Evolutionary conservation across 345 rosid species (phyloP).

Genomic region (Capsella bursapastoris): DNA sequence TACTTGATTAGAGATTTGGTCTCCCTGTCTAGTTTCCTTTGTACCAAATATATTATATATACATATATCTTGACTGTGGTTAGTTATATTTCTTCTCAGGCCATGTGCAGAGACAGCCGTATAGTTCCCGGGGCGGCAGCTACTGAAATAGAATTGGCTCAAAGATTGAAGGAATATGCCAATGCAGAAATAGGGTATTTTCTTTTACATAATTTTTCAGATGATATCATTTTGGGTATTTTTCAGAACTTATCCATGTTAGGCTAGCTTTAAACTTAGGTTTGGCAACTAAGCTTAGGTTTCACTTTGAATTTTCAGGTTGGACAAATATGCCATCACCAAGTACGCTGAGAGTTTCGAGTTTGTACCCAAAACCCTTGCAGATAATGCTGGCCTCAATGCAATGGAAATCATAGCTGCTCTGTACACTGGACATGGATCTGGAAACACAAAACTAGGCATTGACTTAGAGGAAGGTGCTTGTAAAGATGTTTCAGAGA

Average conservation of each 20-base stretch:
- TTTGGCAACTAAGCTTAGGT: constrained; percentile 12
- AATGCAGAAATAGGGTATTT: constrained; percentile 89
- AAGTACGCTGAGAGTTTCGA: constrained; percentile 98
- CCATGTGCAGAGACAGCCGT: constrained; percentile 98
- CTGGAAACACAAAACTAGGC: constrained; percentile 87
- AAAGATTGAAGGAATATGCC: constrained; percentile 89
- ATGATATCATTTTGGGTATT: not conserved
- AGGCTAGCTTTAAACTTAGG: not conserved
- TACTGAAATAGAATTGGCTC: constrained; percentile 94
- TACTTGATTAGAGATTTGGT: not conserved
- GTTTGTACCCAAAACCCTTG: constrained; percentile 87
- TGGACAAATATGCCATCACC: constrained; percentile 94
- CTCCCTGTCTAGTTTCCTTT: constrained; percentile 1
- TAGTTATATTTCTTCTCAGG: constrained; percentile 52
- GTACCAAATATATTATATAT: constrained; percentile 7
- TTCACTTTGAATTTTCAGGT: constrained; percentile 44
- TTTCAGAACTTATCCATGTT: not conserved
- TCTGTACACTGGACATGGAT: constrained; percentile 87
- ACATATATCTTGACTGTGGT: not conserved
- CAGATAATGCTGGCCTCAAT: constrained; percentile 97
- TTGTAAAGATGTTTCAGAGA: constrained; percentile 71
- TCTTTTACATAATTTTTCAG: constrained; percentile 4
- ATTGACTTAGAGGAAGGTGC: constrained; percentile 84
- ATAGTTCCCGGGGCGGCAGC: constrained; percentile 95
- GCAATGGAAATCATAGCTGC: constrained; percentile 94